Evolutionary conservation across 306 rosid genomes (phyloP), one percentile per base, ranked within the genome.

Genomic region (Glycine latifolia): DNA sequence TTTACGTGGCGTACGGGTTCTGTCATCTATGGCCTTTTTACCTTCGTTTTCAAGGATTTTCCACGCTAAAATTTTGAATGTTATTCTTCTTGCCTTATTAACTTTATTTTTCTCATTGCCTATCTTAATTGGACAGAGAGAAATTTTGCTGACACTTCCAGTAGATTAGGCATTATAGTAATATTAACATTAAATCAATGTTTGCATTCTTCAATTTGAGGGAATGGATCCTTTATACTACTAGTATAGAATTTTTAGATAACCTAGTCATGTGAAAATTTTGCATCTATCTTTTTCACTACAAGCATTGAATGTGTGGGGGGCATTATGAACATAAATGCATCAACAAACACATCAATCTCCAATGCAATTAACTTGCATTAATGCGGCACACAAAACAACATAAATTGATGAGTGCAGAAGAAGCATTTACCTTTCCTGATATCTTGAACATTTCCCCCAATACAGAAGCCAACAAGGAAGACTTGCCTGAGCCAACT

Each of bases 401-500:
- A 37, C 65, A 20, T 20, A 20, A 1, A 20, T 20, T 20, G 4
- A 55, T 62, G 14, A 41, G 46, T 75, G 53, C 59, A 56, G 76
- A 26, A 66, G 56, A 79, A 81, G 14, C 81, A n/a, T 85, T 58
- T 88, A 94, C 98, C 97, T 83, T 83, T 85, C 97, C 98, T 0
- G 97, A 86, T 54, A 88, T 78, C 81, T 89, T 94, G 79, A 88
- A 90, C 98, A 94, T 94, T 86, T 94, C 97, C 31, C 98, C 98
- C 3, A 94, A 89, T 83, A 94, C 71, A 52, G 98, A 88, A 17
- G 94, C 89, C 63, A 94, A 49, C 37, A 94, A 86, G 6, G 98
- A 94, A 89, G 98, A 94, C 85, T 94, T 94, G 31, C 98, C 98
- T 14, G 95, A 86, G 10, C 98, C 98, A 20, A 94, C 98, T 44